Percentiles rank a stretch among this genome's conserved stretches.
These are phyloP conservation scores for Fusarium drepaniforme DNA, from an alignment of 2,329 filamentous ascomycete genomes.

Conservation along the genomic window DNA sequence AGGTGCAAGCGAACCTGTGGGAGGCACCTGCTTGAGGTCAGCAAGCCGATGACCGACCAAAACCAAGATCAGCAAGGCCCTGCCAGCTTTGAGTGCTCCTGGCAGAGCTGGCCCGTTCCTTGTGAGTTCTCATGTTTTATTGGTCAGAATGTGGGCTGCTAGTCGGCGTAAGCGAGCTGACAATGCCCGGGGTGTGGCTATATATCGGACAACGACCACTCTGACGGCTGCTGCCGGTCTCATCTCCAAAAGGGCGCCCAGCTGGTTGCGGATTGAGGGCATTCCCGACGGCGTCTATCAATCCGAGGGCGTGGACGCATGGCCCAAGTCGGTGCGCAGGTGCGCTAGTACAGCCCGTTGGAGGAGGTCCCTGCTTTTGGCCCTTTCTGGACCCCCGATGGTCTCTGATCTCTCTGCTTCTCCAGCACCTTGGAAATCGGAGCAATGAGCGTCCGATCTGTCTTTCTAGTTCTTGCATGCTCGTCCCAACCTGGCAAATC, in stretches of 20 bases:
- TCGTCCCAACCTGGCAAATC: slow-evolving; percentile 12
- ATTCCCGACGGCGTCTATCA: neutral
- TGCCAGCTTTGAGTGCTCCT: neutral
- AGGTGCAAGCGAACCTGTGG: slow-evolving; percentile 17
- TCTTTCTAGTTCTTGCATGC: slow-evolving; percentile 25
- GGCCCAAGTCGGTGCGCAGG: neutral
- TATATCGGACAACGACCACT: neutral
- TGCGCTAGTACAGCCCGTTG: slow-evolving; percentile 31
- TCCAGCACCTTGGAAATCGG: slow-evolving; percentile 48
- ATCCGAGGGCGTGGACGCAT: neutral
- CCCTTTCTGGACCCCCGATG: slow-evolving; percentile 41
- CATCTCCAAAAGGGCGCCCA: neutral
- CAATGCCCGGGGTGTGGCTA: slow-evolving; percentile 3
- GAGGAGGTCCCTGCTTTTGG: slow-evolving; percentile 43
- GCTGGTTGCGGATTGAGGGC: neutral
- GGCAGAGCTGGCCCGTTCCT: neutral
- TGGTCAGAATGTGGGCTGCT: neutral
- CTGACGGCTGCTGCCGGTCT: neutral
- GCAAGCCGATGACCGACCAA: slow-evolving; percentile 49
- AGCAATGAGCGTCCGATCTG: slow-evolving; percentile 50
- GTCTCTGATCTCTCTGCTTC: slow-evolving; percentile 44
- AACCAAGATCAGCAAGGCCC: slow-evolving; percentile 48
- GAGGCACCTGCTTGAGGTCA: neutral
- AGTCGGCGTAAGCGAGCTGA: slow-evolving; percentile 23
- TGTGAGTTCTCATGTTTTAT: neutral